Evolutionary conservation across 1,139 yeast genomes (phyloP), one percentile per base, ranked within the genome.

Genomic region (Dujonia santamariae): DNA sequence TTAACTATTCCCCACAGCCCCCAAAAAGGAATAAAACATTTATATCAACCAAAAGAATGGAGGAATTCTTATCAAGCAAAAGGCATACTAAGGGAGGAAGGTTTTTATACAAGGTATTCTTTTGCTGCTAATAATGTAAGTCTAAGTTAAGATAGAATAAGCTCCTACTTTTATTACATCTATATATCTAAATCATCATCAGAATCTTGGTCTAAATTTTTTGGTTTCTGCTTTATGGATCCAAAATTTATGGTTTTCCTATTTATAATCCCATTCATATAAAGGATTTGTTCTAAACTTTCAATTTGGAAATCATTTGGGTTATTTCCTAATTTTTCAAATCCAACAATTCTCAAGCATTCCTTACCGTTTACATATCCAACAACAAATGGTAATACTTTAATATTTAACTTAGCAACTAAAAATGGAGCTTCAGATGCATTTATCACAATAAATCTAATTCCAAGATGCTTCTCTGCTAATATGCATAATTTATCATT

Each of bases 391-490:
- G 96, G 96, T 7, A 86, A 63, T 5, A 82, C 80, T 48, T 81
- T 76, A 32, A 86, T 65, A 2, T 65, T 61, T 31, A 86, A 65
- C 47, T 76, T 79, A 2, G 76, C 59, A 3, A 79, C 86, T 33
- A 86, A 59, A 50, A 86, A 86, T 2, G 95, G 88, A 1, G 90
- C 84, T 19, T 72, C 60, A 28, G 67, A 72, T 0, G 85, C 95
- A 38, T 71, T 63, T n/a, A 84, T 70, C 33, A 72, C 66, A 19
- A 78, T 56, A 37, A 84, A 75, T 40, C 67, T 67, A 2, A 85
- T 63, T 1, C 64, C 59, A 25, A 82, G 50, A 54, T 85, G 86
- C 41, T 72, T 76, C 35, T 67, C 67, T 0, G 94, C 80, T 17
- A 80, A 45, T 12, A 44, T 41, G 14, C 32, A 53, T 33, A 83